Base-by-base conservation (phyloP, 116 monocot genomes). In the Iris pallida region DNA sequence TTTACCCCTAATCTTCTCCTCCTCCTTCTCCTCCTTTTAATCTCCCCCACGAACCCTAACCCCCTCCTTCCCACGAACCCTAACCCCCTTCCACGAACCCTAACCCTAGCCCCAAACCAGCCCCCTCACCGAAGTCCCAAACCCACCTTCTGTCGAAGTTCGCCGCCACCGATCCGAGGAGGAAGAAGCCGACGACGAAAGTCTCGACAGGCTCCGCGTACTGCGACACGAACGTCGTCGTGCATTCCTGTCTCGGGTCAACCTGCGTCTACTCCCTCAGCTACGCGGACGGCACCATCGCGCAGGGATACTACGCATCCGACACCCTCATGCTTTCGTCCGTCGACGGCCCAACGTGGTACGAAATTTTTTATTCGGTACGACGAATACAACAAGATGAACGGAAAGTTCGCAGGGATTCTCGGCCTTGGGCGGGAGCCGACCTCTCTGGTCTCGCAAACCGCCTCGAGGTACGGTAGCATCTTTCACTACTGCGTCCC, bases 261-360 rank as follows among this genome's bases (percentile, higher is more conserved):
- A 76, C 52, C 46, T 94, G 94, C 69, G 68, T 71, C 5, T 93
- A 87, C 70, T 60, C 7, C 11, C 71, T 89, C 1, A 69, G 63
- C 17, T 93, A 93, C 69, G 89, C 86, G 10, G 93, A 93, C 47
- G 19, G 47, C 12, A 89, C 93, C 0, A 73, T 66, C 54, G 79
- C 89, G 4, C 40, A 74, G 0, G 93, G 93, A 5, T 80, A 73
- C 72, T 81, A 71, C 43, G 80, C 75, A 2, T 56, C 58, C 14
- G 93, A 93, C 41, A 85, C 78, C 0, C 71, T 93, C 11, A 78
- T 82, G 1, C 60, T 89, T 5, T 0, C 74, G 41, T 12, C 55
- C 15, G 14, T n/a, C n/a, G n/a, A n/a, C n/a, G n/a, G n/a, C n/a
- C 55, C 12, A 73, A 86, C 55, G 47, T 55, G 12, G 56, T 91